Base-by-base conservation (phyloP, 305 asterid species). In the Andrographis paniculata region DNA sequence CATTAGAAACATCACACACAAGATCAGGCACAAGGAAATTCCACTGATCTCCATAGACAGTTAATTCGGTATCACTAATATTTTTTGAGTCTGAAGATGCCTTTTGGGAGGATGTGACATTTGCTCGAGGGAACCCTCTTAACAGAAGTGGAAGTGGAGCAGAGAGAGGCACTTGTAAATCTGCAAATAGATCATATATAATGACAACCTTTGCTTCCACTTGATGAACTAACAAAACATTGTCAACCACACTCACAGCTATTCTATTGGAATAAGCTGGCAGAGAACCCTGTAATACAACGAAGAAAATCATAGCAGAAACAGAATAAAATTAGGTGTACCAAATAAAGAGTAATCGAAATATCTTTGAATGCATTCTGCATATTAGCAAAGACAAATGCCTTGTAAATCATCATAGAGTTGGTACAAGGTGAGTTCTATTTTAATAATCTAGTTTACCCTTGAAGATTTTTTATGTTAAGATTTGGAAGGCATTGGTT, bases 141-240 rank as follows among this genome's bases (percentile, higher is more conserved):
- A 91, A 55, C 64, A 80, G 69, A 19, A 91, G 68, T 31, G 99
- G 99, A 68, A 91, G 95, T 3, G 96, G 99, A 63, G 99, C 96
- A 61, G 99, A 91, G 17, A 91, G 63, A 33, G 95, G 96, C 27
- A 73, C 72, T 61, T 65, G 83, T 35, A 85, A 80, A 71, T 83
- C 96, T 44, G 83, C 61, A 70, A 64, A 83, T 33, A 87, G 50
- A 60, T 91, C 99, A 30, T 91, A 91, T 52, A 91, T 55, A 56
- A 91, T 91, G 52, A 75, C 94, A 57, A 91, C 99, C 70, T 86
- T 91, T 27, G 96, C 95, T 40, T 83, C 99, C 73, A 67, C 87
- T 75, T 91, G 99, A 73, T 91, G 99, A 75, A 91, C 82, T 44
- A 91, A 80, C 76, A 91, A 70, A 59, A 83, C 74, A 61, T 79